Evolutionary conservation across 257 asterid species (phyloP).

Genomic region (Misopates orontium): DNA sequence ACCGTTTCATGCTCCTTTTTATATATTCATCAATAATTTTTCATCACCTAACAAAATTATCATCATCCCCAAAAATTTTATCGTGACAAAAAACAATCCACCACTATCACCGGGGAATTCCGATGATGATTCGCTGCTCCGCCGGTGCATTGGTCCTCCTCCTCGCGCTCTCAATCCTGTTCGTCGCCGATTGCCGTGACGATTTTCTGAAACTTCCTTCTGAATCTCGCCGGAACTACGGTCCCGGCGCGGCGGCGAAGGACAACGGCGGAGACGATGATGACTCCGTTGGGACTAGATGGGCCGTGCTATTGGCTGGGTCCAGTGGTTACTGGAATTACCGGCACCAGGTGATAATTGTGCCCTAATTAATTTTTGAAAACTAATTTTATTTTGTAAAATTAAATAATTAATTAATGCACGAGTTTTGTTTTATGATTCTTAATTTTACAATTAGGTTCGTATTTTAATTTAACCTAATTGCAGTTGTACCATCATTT

Average conservation of each 20-base stretch:
- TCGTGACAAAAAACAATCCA: background rate
- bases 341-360: conserved; percentile 81
- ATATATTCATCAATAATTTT: conserved; percentile 18
- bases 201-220: conserved; percentile 66
- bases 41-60: background rate
- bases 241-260: conserved; percentile 17
- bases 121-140: conserved; percentile 45
- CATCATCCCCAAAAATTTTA: background rate
- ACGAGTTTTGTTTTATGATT: too few species aligned
- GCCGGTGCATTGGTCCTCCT: conserved; percentile 51
- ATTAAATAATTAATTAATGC: background rate
- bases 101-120: background rate
- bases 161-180: conserved; percentile 45
- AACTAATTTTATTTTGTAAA: too few species aligned
- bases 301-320: conserved; percentile 98
- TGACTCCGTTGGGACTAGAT: conserved; percentile 75
- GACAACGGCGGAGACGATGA: conserved; percentile 15
- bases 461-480: background rate
- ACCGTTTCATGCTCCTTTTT: conserved; percentile 10
- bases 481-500: background rate
- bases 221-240: conserved; percentile 33
- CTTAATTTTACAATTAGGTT: background rate
- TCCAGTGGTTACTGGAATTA: conserved; percentile 92
- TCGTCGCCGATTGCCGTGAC: conserved; percentile 53
- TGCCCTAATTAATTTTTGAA: too few species aligned